These are phyloP conservation scores for Phialocephala sp. DNA, from an alignment of 2,329 filamentous ascomycete genomes.

Conservation along the genomic window DNA sequence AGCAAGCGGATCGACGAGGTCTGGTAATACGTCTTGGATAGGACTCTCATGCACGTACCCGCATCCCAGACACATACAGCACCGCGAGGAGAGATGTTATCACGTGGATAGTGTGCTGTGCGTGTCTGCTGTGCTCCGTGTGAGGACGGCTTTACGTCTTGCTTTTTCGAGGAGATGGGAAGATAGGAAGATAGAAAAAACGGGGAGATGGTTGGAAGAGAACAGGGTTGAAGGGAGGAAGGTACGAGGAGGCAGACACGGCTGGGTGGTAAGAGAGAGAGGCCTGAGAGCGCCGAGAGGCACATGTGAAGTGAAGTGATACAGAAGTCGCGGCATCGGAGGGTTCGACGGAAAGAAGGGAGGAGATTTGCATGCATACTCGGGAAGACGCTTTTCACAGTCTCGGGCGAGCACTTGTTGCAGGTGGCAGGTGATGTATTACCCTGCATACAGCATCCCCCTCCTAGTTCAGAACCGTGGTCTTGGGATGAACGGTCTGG, in stretches of 20 bases:
- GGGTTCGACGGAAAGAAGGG: neutral
- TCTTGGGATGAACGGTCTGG: neutral
- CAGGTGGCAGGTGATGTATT: neutral
- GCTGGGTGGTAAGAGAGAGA: neutral
- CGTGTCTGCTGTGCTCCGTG: no score
- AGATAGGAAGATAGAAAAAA: no score
- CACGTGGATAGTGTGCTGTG: neutral
- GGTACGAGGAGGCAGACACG: neutral
- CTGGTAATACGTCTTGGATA: neutral
- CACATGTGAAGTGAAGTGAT: neutral
- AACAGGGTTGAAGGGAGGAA: neutral
- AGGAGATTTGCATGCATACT: neutral
- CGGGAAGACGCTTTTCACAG: neutral
- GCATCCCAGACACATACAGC: neutral
- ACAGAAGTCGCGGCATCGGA: neutral
- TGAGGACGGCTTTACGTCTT: no score
- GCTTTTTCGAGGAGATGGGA: no score
- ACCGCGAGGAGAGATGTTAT: neutral
- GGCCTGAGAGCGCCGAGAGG: neutral
- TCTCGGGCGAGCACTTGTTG: neutral
- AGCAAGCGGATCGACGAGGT: conserved; percentile 6
- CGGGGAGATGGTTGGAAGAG: neutral
- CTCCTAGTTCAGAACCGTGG: neutral
- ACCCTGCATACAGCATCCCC: neutral
- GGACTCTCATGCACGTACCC: neutral